Evolutionary conservation across 2,329 filamentous ascomycete genomes (phyloP).

Genomic region (Septoria linicola): DNA sequence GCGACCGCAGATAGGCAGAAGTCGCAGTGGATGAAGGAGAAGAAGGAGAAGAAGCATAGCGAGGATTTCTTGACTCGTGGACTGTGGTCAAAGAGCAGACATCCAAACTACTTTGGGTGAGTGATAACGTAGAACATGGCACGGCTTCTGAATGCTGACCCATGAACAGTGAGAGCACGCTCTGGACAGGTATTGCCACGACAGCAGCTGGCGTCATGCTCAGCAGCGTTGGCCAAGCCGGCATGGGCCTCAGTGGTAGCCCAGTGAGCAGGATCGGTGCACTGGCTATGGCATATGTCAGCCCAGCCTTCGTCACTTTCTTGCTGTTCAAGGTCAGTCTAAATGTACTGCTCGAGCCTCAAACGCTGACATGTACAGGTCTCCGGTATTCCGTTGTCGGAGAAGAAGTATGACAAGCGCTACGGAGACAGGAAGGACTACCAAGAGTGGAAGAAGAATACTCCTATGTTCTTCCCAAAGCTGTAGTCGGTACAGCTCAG

Average conservation of each 20-base stretch:
- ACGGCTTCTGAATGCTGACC: neutral
- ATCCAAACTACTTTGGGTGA: conserved; percentile 68
- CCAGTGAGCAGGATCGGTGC: conserved; percentile 46
- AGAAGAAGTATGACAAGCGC: conserved; percentile 66
- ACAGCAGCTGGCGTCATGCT: conserved; percentile 56
- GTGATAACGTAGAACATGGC: neutral
- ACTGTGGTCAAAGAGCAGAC: conserved; percentile 60
- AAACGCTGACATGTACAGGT: conserved; percentile 30
- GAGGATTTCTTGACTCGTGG: conserved; percentile 66
- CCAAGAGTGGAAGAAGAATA: conserved; percentile 65
- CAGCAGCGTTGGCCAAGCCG: conserved; percentile 54
- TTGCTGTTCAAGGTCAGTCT: conserved; percentile 60
- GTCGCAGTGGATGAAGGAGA: conserved; percentile 59
- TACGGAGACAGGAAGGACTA: conserved; percentile 66
- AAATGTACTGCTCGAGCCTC: neutral
- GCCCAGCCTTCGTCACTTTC: conserved; percentile 64
- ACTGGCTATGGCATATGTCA: conserved; percentile 54
- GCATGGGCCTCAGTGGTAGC: conserved; percentile 55
- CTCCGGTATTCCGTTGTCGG: conserved; percentile 62
- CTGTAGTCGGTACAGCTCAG: conserved; percentile 39
- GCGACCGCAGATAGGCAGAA: conserved; percentile 65
- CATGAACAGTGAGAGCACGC: conserved; percentile 52
- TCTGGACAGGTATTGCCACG: conserved; percentile 68
- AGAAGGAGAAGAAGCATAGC: conserved; percentile 63
- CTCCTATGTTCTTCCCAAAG: conserved; percentile 64